Evolutionary conservation across 179 eudicot species (phyloP).

Genomic region (Gypsophila paniculata): DNA sequence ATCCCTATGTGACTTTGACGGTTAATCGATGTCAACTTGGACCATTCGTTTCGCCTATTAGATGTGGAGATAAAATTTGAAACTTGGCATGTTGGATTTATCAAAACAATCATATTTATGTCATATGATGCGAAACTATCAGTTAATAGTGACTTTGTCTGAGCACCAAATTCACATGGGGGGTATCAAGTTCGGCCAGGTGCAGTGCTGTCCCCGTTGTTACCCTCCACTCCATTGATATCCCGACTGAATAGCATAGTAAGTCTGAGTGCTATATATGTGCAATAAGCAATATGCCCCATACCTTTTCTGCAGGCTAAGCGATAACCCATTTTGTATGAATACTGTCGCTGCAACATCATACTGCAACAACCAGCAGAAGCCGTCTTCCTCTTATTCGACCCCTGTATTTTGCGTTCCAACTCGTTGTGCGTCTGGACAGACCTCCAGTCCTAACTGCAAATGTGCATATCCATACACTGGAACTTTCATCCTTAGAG

Average conservation of each 20-base stretch:
- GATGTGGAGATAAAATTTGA: no score
- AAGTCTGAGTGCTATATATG: neutral
- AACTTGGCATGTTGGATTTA: no score
- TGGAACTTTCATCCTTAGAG: conserved; percentile 48
- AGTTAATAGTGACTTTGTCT: no score
- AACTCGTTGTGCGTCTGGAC: conserved; percentile 33
- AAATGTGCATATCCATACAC: conserved; percentile 50
- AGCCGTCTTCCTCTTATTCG: conserved; percentile 18
- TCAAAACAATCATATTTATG: no score
- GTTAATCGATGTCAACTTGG: no score
- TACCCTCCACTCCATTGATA: no score
- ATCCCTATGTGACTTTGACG: no score
- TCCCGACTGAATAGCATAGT: neutral
- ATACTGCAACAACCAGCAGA: conserved; percentile 30
- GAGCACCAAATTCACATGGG: no score
- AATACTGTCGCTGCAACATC: conserved; percentile 3
- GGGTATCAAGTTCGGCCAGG: no score
- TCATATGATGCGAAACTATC: no score
- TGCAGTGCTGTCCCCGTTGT: no score
- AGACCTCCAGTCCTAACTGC: conserved; percentile 48
- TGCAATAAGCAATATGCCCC: neutral
- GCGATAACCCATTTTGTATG: conserved; percentile 36
- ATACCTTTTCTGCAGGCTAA: conserved; percentile 33
- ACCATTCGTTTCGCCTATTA: no score
- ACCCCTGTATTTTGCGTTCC: conserved; percentile 38